phyloP scores from a whole-genome alignment of 2,329 filamentous ascomycete genomes.

The Cercospora nicotianae region DNA sequence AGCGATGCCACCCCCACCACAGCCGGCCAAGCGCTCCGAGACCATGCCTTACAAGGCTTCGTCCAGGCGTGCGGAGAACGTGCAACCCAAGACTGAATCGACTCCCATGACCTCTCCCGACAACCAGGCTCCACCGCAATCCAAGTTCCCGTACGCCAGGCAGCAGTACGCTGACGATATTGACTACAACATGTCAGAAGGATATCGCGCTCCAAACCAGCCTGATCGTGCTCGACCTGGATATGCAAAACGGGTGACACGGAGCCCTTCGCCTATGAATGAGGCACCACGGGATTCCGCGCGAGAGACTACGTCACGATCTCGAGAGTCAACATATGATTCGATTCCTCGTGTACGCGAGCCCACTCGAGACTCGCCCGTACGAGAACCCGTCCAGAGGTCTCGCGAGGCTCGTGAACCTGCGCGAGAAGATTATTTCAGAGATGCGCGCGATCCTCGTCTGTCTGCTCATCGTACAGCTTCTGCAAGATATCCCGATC shows the following conservation, averaged over 20 bases:
- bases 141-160: slow-evolving; percentile 31
- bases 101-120: slow-evolving; percentile 35
- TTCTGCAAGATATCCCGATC: slow-evolving; percentile 29
- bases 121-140: slow-evolving; percentile 18
- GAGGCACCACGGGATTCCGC: slow-evolving; percentile 10
- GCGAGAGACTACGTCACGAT: slow-evolving; percentile 11
- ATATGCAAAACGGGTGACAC: slow-evolving; percentile 25
- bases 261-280: slow-evolving; percentile 32
- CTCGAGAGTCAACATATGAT: slow-evolving; percentile 9
- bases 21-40: slow-evolving; percentile 44
- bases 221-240: slow-evolving; percentile 14
- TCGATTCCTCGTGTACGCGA: slow-evolving; percentile 3
- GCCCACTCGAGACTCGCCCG: background rate
- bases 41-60: slow-evolving; percentile 41
- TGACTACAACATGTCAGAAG: slow-evolving; percentile 36
- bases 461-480: slow-evolving; percentile 21
- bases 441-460: slow-evolving; percentile 15
- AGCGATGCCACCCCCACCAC: slow-evolving; percentile 36
- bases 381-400: slow-evolving; percentile 10
- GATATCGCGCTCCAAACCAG: slow-evolving; percentile 29
- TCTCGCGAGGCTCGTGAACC: background rate
- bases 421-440: background rate
- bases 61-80: slow-evolving; percentile 20
- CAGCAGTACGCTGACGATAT: slow-evolving; percentile 35
- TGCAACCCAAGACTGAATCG: slow-evolving; percentile 26